Percentiles rank a stretch among this genome's conserved stretches.
Evolutionary conservation across 164 flowering plant genomes (phyloP).

Genomic region (Cinnamomum chago): DNA sequence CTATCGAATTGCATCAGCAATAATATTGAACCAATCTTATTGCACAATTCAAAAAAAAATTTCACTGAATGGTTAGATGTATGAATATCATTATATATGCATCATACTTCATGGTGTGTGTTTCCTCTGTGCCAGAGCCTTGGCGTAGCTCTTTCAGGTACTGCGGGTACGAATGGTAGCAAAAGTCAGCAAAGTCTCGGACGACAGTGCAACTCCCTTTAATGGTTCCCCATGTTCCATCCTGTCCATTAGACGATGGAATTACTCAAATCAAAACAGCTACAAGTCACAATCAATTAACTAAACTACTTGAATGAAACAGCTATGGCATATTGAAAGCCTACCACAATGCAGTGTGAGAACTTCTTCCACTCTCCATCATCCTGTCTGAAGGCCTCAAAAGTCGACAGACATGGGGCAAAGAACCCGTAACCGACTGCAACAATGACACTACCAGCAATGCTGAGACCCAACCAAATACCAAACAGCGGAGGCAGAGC

Average conservation of each 20-base stretch:
- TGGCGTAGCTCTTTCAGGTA: constrained; percentile 74
- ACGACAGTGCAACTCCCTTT: constrained; percentile 86
- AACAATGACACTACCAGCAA: constrained; percentile 69
- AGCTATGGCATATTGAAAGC: neutral
- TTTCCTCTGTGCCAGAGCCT: constrained; percentile 43
- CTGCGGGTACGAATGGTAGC: constrained; percentile 72
- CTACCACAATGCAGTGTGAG: constrained; percentile 78
- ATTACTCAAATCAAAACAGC: neutral
- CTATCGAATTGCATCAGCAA: neutral
- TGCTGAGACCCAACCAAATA: constrained; percentile 72
- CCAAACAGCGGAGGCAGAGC: constrained; percentile 65
- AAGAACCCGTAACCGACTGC: constrained; percentile 89
- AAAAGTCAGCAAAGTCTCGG: constrained; percentile 74
- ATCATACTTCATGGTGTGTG: constrained; percentile 62
- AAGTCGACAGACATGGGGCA: constrained; percentile 87
- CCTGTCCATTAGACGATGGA: constrained; percentile 34
- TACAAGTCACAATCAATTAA: neutral
- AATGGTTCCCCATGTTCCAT: constrained; percentile 89
- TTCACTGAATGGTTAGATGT: neutral
- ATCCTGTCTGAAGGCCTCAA: constrained; percentile 74
- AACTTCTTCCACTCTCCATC: constrained; percentile 55
- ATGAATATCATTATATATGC: neutral
- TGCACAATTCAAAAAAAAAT: neutral
- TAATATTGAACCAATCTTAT: neutral
- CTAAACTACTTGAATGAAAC: neutral